Base-by-base conservation (phyloP, 2,329 filamentous ascomycete species). In the Aspergillus arachidicola region DNA sequence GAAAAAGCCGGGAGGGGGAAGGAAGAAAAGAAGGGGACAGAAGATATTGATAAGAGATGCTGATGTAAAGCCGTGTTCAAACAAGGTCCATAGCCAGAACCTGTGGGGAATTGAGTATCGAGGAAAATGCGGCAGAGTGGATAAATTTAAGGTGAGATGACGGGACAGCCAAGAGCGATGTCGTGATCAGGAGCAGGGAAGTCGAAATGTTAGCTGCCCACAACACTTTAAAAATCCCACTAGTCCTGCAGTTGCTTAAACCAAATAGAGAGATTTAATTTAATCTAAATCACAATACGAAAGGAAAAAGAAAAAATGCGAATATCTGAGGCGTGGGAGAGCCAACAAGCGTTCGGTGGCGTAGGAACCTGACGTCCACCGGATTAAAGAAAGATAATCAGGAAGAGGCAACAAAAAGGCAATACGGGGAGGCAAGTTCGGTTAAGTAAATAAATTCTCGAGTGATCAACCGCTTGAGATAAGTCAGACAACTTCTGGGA, bases 131-230 rank as follows among this genome's bases (percentile, higher is more conserved):
- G 45, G 43, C 46, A 41, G 21, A 50, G 56, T 41, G 55, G 50
- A 34, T 62, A 60, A 57, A 57, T 68, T 67, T 66, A 68, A 68
- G 63, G 62, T 59, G 58, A 58, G 58, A 50, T 59, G 62, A 55
- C 51, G 51, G 62, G 56, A 41, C 34, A 62, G 61, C 66, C 63
- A 67, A 68, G 65, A 50, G 57, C 70, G 71, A 74, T 74, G 72
- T 73, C 72, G 72, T 73, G 70, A 73, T 74, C 60, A 34, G 48
- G 48, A 66, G 63, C 65, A 64, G 36, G 58, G 48, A 71, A 66
- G 63, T 67, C 69, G 67, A 71, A 67, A 61, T 63, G 58, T 58
- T 60, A 60, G 59, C 50, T 68, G 59, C 4, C 62, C 53, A 61
- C 36, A 30, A n/a, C 58, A 56, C 48, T 55, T 32, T 32, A 26